Base-by-base conservation (phyloP, 2,329 filamentous ascomycete species). In the Lachnellula subtilissima region DNA sequence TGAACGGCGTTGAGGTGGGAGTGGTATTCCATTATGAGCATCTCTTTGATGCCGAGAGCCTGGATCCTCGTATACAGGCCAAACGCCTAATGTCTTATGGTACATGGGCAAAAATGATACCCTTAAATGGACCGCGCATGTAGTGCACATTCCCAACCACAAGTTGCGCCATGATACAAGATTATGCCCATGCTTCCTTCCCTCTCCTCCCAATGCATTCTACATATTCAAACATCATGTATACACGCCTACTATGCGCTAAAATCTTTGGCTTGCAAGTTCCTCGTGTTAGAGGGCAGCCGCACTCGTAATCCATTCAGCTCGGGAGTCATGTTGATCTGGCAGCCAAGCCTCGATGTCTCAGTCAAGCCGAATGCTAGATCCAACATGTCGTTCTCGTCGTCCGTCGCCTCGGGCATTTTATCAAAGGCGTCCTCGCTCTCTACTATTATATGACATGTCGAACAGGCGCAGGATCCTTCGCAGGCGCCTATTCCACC, bases 211-310 rank as follows among this genome's bases (percentile, higher is more conserved):
- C 35, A 57, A 51, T 52, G 28, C 48, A 15, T 59, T 56, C 65
- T 64, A 9, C 5, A n/a, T 14, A 15, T 23, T 45, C 42, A 15
- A 45, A 12, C 2, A 45, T 25, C 37, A 25, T 42, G 2, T n/a
- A 14, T 14, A 15, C 12, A 3, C n/a, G 14, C 11, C 22, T 25
- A 48, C 53, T 74, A 75, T 66, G 75, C 65, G 68, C 78, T 76
- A 67, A 99, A 99, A 74, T 99, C 94, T 72, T 90, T 96, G 14
- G 91, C 90, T 75, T 99, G 94, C 74, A 99, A 69, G 70, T 99
- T 99, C 72, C 94, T 82, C 62, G 94, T 97, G 91, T 97, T 97
- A 39, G 85, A 85, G 12, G 94, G 94, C 68, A 99, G 75, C 72
- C 84, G 88, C 35, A 99, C 91, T 47, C 85, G 83, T 67, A 99